These are phyloP conservation scores for Aspergillus neotritici DNA, from an alignment of 2,329 filamentous ascomycete genomes.

Conservation along the genomic window DNA sequence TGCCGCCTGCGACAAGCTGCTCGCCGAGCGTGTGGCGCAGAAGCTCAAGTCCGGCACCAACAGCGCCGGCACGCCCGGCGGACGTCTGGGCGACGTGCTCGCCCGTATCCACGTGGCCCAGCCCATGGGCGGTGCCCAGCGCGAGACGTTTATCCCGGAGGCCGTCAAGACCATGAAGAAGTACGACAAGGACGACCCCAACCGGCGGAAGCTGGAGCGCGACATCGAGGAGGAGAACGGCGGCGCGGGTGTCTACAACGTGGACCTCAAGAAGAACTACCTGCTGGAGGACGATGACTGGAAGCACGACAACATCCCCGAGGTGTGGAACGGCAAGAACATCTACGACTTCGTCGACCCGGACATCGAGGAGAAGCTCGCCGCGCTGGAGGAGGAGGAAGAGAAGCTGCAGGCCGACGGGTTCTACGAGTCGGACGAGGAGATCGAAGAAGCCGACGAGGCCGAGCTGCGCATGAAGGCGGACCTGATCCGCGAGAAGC, in stretches of 20 bases:
- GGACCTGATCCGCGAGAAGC: conserved; percentile 91
- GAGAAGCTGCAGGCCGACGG: conserved; percentile 86
- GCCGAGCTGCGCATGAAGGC: conserved; percentile 87
- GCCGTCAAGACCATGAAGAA: conserved; percentile 74
- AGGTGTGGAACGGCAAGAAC: conserved; percentile 92
- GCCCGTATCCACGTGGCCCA: conserved; percentile 95
- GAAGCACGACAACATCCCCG: conserved; percentile 94
- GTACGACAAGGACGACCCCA: conserved; percentile 85
- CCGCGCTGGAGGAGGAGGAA: conserved; percentile 89
- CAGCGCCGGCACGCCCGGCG: conserved; percentile 67
- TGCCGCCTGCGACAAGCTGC: conserved; percentile 82
- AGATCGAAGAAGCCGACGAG: conserved; percentile 82
- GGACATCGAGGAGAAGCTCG: conserved; percentile 89
- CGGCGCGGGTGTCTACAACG: conserved; percentile 91
- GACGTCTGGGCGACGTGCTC: conserved; percentile 82
- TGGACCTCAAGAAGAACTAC: conserved; percentile 86
- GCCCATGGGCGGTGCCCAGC: conserved; percentile 72
- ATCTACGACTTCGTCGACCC: conserved; percentile 96
- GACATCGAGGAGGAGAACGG: conserved; percentile 90
- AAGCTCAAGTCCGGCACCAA: conserved; percentile 89
- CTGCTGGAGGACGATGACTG: conserved; percentile 81
- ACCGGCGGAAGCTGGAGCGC: conserved; percentile 69
- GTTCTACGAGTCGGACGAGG: conserved; percentile 81
- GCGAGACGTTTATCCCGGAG: conserved; percentile 84
- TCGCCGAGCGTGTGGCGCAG: conserved; percentile 88